These are phyloP conservation scores for Fomitopsis pulvina DNA, from an alignment of 768 basidiomycete genomes.

Conservation along the genomic window DNA sequence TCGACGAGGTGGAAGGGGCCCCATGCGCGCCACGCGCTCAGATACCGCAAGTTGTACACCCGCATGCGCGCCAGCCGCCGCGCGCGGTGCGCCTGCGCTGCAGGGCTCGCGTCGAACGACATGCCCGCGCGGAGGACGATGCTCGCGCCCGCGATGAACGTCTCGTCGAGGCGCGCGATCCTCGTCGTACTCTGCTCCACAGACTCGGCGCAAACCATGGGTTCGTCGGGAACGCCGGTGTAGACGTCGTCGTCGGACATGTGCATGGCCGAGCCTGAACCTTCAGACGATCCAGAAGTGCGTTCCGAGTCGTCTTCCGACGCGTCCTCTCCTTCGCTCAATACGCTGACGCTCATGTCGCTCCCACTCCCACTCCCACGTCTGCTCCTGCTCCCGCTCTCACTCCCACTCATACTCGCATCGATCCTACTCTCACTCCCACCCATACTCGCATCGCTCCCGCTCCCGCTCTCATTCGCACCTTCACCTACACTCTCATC, in stretches of 20 bases:
- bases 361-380: no score
- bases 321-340: no score
- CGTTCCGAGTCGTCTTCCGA: no score
- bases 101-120: conserved; percentile 6
- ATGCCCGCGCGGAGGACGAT: neutral
- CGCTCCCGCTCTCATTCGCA: neutral
- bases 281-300: no score
- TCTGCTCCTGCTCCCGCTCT: no score
- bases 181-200: neutral
- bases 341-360: no score
- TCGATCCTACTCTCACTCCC: no score
- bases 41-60: conserved; percentile 22
- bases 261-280: no score
- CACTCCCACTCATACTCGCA: no score
- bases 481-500: neutral
- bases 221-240: neutral
- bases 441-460: no score
- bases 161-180: neutral
- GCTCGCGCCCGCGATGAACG: neutral
- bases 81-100: conserved; percentile 14
- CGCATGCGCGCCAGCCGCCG: conserved; percentile 19
- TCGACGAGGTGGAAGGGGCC: conserved; percentile 17
- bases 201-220: no score
- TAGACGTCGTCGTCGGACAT: neutral
- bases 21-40: conserved; percentile 17